These are phyloP conservation scores for Diplogelasinospora grovesii DNA, from an alignment of 495 filamentous ascomycete genomes.

Conservation along the genomic window DNA sequence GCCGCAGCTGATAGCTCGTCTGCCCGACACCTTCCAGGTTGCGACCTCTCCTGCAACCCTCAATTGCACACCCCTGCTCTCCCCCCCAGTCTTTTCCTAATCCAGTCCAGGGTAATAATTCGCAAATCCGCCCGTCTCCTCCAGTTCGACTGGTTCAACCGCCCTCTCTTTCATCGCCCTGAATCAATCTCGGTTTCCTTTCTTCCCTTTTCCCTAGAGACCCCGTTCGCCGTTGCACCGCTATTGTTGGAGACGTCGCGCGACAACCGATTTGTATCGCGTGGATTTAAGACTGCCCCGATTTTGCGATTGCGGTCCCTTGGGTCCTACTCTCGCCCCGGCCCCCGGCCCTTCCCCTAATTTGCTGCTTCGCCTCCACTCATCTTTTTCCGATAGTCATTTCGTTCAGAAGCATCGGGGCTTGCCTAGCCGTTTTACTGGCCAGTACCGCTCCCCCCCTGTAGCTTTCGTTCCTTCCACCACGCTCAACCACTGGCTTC, in stretches of 20 bases:
- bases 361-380: conserved; percentile 14
- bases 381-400: conserved; percentile 28
- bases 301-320: conserved; percentile 6
- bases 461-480: conserved; percentile 28
- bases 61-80: conserved; percentile 10
- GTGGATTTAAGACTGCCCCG: neutral
- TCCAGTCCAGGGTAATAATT: conserved; percentile 20
- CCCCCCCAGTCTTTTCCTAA: conserved; percentile 10
- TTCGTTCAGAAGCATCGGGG: conserved; percentile 27
- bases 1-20: no score
- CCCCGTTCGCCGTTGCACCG: conserved; percentile 1
- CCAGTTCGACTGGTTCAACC: conserved; percentile 12
- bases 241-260: neutral
- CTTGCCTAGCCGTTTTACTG: conserved; percentile 31
- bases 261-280: neutral
- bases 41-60: conserved; percentile 14
- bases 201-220: conserved; percentile 3
- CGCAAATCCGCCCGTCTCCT: conserved; percentile 24
- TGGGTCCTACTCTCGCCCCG: neutral
- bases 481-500: conserved; percentile 15
- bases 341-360: neutral
- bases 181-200: conserved; percentile 7
- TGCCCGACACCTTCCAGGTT: no score
- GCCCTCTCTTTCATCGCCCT: conserved; percentile 6
- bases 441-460: conserved; percentile 24